Evolutionary conservation across 2,329 filamentous ascomycete species (phyloP), one percentile per base, ranked within the genome.

Genomic region (Diaporthe caulivora): DNA sequence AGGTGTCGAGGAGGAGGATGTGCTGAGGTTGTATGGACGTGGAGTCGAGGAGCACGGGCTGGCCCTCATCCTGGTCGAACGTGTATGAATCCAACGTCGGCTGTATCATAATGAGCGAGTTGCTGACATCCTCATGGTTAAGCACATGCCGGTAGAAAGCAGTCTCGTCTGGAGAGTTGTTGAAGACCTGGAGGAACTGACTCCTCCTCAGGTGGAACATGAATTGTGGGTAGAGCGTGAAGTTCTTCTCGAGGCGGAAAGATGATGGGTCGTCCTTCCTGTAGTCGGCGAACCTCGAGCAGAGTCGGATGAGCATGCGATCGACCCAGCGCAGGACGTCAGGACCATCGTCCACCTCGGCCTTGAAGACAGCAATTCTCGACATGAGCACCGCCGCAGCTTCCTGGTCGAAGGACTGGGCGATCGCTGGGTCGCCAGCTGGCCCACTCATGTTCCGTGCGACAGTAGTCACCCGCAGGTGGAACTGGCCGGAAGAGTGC

Each of bases 161-260:
- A 31, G 97, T 99, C 84, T 99, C 97, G 79, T 99, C 97, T 10
- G 97, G 97, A 0, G 96, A 98, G 84, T 98, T 99, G 87, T 99
- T 99, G 90, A 99, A 99, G 72, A 99, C 95, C 81, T 99, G 97
- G 77, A 99, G 85, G 87, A 99, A 99, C 83, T 98, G 97, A 84
- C 95, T 98, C 83, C 97, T 92, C 78, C 97, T 93, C 75, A 99
- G 89, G 83, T 99, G 97, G 88, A 99, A 99, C 97, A 99, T 99
- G 86, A 99, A 99, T 82, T 99, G 97, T 34, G 97, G 97, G 81
- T 99, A 99, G 21, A 99, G 89, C 0, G 96, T 98, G 81, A 99
- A 99, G 87, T 99, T 99, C 91, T 98, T 98, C 84, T 99, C 97
- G 76, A 98, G 85, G 47, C 95, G 91, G 91, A 99, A 99, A 0